These are phyloP conservation scores for Penicillium sp. DNA, from an alignment of 2,329 filamentous ascomycete species.

Conservation along the genomic window DNA sequence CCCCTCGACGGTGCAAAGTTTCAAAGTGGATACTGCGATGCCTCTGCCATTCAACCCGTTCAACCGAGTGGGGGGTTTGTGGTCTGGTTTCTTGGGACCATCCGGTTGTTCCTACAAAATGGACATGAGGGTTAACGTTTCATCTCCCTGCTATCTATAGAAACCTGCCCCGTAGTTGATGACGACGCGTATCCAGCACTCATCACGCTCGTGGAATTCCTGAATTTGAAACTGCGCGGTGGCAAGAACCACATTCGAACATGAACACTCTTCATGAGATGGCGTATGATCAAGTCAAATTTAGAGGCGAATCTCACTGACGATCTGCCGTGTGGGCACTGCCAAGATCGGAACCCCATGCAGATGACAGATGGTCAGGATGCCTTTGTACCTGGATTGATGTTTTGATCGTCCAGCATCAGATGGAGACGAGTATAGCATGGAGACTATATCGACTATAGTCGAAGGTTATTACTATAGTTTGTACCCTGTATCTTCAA, in stretches of 20 bases:
- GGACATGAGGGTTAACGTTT: slow-evolving; percentile 2
- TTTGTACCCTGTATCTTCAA: too few species aligned
- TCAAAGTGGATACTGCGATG: not conserved
- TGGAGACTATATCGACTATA: not conserved
- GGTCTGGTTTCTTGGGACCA: slow-evolving; percentile 3
- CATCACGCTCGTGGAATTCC: too few species aligned
- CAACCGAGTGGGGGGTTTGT: slow-evolving; percentile 4
- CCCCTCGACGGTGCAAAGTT: too few species aligned
- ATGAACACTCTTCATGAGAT: too few species aligned
- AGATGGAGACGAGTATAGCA: too few species aligned
- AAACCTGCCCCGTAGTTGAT: not conserved
- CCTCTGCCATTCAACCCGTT: slow-evolving; percentile 12
- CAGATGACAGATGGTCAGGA: slow-evolving; percentile 31
- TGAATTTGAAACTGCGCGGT: too few species aligned
- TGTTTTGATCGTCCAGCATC: too few species aligned
- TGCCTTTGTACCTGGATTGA: too few species aligned
- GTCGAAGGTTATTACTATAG: too few species aligned
- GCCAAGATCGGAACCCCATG: slow-evolving; percentile 32
- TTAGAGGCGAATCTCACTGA: slow-evolving; percentile 30
- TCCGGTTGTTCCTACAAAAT: not conserved
- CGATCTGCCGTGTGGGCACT: slow-evolving; percentile 36
- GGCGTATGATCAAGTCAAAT: too few species aligned
- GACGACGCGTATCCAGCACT: slow-evolving; percentile 4
- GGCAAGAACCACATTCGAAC: too few species aligned
- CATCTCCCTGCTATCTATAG: slow-evolving; percentile 4